Percentiles rank a stretch among this genome's conserved stretches.
phyloP scores from a whole-genome alignment of 2,329 filamentous ascomycete species.

The Fusarium sp. region DNA sequence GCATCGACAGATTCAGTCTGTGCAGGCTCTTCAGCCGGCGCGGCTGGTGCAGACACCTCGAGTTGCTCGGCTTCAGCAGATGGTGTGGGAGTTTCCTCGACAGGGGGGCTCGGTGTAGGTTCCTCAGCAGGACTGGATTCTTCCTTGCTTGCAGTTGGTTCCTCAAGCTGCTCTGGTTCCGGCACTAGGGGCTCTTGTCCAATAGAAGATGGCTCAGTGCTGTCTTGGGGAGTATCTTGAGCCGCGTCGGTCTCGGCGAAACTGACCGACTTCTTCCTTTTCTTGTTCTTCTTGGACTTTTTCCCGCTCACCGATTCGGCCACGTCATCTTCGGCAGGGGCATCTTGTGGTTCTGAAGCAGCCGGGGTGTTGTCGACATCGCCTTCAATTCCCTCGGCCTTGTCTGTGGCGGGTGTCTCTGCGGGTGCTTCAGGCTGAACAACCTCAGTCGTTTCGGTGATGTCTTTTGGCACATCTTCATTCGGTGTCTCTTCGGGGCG shows the following conservation, averaged over 20 bases:
- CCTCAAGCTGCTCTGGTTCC: slow-evolving; percentile 20
- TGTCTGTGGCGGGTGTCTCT: not conserved
- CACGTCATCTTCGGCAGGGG: slow-evolving; percentile 32
- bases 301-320: slow-evolving; percentile 29
- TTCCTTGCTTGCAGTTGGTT: not conserved
- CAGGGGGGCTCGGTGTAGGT: not conserved
- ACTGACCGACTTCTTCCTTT: slow-evolving; percentile 45
- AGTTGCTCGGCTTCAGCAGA: slow-evolving; percentile 9
- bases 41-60: not conserved
- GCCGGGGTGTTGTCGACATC: not conserved
- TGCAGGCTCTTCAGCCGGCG: not conserved
- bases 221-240: slow-evolving; percentile 18
- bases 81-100: not conserved
- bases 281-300: slow-evolving; percentile 46
- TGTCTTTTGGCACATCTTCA: not conserved
- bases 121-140: slow-evolving; percentile 30
- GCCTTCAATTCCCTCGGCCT: not conserved
- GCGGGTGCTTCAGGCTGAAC: not conserved
- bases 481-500: not conserved
- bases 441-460: not conserved
- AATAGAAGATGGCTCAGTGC: slow-evolving; percentile 4
- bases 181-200: slow-evolving; percentile 22
- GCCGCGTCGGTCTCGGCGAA: slow-evolving; percentile 22
- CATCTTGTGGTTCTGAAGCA: slow-evolving; percentile 7
- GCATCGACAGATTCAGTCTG: slow-evolving; percentile 11